phyloP scores from a whole-genome alignment of 1,284 basidiomycete genomes.

The Rhodotorula sp. region DNA sequence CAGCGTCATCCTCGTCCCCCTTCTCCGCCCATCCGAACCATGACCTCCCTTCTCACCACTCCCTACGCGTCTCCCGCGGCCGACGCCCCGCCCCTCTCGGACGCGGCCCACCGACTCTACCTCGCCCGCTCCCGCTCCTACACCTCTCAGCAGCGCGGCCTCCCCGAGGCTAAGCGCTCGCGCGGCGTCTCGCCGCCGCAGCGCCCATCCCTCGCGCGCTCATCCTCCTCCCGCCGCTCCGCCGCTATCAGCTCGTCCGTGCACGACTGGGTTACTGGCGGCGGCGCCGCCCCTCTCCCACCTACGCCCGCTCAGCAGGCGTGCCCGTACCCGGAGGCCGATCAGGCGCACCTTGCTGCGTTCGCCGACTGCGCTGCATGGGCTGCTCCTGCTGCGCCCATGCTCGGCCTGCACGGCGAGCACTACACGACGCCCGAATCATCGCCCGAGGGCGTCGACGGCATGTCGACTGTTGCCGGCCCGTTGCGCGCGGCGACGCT shows the following conservation, averaged over 20 bases:
- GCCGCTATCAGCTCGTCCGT: background rate
- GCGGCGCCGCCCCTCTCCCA: background rate
- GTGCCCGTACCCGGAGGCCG: background rate
- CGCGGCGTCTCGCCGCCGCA: constrained; percentile 1
- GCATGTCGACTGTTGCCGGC: background rate
- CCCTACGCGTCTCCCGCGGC: background rate
- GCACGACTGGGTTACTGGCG: constrained; percentile 2
- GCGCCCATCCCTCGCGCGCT: background rate
- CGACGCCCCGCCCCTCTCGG: background rate
- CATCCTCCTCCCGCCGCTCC: background rate
- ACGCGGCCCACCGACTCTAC: constrained; percentile 5
- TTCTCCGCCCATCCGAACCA: background rate
- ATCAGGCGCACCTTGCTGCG: background rate
- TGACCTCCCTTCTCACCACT: constrained; percentile 1
- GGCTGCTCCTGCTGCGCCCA: background rate
- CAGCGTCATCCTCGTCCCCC: background rate
- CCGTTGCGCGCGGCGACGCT: background rate
- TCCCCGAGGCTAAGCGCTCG: constrained; percentile 14
- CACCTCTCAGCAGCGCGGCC: background rate
- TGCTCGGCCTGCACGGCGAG: background rate
- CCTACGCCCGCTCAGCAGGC: constrained; percentile 1
- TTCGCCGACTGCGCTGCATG: background rate
- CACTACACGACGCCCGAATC: constrained; percentile 20
- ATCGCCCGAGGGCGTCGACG: constrained; percentile 12
- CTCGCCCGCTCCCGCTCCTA: constrained; percentile 11